Evolutionary conservation across 805 yeast species (phyloP).

Genomic region (Brettanomyces naardenensis): DNA sequence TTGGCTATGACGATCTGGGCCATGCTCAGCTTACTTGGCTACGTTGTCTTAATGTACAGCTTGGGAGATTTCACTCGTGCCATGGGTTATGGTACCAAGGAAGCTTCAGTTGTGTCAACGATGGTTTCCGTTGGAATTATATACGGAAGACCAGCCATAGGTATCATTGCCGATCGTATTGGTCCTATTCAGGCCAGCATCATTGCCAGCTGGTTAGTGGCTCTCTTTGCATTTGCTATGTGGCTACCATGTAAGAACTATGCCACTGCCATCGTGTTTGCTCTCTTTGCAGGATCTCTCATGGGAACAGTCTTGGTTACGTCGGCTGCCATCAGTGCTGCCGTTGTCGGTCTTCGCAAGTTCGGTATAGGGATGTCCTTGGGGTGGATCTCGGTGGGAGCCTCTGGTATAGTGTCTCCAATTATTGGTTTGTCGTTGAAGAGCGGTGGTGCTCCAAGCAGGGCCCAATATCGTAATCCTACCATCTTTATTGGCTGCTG

Average conservation of each 20-base stretch:
- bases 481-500: conserved; percentile 51
- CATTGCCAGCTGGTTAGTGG: conserved; percentile 30
- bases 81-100: conserved; percentile 45
- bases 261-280: conserved; percentile 48
- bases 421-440: conserved; percentile 50
- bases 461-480: conserved; percentile 43
- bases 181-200: conserved; percentile 46
- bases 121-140: conserved; percentile 52
- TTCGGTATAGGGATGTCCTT: conserved; percentile 41
- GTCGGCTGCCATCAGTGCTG: conserved; percentile 40
- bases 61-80: conserved; percentile 54
- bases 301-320: conserved; percentile 61
- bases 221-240: conserved; percentile 37
- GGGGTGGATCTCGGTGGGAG: conserved; percentile 43
- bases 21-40: conserved; percentile 48
- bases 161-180: conserved; percentile 38
- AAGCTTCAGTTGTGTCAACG: conserved; percentile 53
- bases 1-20: conserved; percentile 29
- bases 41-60: conserved; percentile 50
- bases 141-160: conserved; percentile 49
- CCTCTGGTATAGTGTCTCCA: conserved; percentile 48
- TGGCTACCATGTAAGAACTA: conserved; percentile 52
- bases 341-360: conserved; percentile 48
- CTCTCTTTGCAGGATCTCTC: conserved; percentile 42
- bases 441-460: conserved; percentile 25